Conservation (phyloP, 169 alveolate species). For the Babesia ovata region DNA sequence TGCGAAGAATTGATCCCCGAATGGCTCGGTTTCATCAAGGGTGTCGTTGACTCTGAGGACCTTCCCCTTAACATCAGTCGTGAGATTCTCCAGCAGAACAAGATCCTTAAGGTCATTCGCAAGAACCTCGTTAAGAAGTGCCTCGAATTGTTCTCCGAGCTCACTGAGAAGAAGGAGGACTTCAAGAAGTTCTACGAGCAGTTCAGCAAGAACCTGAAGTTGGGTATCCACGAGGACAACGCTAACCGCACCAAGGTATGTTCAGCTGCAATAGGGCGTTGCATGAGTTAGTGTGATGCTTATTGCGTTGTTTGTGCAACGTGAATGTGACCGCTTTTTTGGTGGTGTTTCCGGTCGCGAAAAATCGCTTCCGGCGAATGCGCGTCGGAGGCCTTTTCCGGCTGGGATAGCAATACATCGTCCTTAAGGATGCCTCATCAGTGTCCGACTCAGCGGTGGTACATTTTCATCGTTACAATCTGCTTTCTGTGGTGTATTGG, state of each 20-base stretch:
- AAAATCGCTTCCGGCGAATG: constrained; percentile 4
- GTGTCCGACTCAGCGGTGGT: constrained; percentile 47
- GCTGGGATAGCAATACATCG: constrained; percentile 53
- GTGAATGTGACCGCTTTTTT: neutral
- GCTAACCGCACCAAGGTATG: constrained; percentile 93
- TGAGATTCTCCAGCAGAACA: constrained; percentile 98
- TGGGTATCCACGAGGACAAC: constrained; percentile 99
- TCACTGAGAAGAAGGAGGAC: constrained; percentile 98
- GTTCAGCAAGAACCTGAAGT: constrained; percentile 97
- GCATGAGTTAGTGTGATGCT: neutral
- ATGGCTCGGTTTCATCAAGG: constrained; percentile 98
- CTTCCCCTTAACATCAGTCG: constrained; percentile 98
- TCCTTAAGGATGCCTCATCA: constrained; percentile 68
- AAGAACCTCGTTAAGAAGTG: constrained; percentile 98
- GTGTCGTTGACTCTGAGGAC: constrained; percentile 99
- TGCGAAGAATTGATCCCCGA: constrained; percentile 99
- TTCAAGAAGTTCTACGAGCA: constrained; percentile 99
- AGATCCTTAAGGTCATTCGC: constrained; percentile 97
- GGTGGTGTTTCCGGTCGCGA: constrained; percentile 16
- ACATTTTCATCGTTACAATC: neutral
- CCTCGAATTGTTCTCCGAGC: constrained; percentile 96
- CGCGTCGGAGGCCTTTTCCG: constrained; percentile 8
- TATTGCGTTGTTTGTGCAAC: neutral
- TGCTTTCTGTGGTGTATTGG: neutral
- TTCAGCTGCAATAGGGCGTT: neutral